A percentile compares a stretch with the other conserved stretches of the same genome.
Evolutionary conservation across 176 grass and related monocot genomes (phyloP).

Genomic region (Paspalum vaginatum): DNA sequence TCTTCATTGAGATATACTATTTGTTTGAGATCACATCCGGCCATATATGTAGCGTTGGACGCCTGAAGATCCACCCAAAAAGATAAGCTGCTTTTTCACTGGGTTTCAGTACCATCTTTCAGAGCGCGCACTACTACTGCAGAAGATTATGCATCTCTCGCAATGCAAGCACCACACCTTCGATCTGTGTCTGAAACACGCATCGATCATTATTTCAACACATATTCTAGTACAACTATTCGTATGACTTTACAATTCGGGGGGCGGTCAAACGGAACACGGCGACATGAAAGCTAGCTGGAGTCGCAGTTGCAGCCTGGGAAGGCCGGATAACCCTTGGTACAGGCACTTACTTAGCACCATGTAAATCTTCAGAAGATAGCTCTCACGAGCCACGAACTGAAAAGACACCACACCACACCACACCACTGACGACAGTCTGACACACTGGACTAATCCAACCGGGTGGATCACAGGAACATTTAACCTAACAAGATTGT

Average conservation of each 20-base stretch:
- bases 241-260: background rate
- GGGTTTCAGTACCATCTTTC: background rate
- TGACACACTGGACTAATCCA: background rate
- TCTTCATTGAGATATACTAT: background rate
- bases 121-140: background rate
- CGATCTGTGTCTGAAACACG: background rate
- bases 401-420: background rate
- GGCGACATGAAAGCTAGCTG: background rate
- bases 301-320: background rate
- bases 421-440: background rate
- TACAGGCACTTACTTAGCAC: background rate
- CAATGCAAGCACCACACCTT: background rate
- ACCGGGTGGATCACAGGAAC: background rate
- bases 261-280: background rate
- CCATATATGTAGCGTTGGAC: background rate
- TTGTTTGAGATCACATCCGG: background rate
- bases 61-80: constrained; percentile 3
- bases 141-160: background rate
- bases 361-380: constrained; percentile 1
- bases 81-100: background rate
- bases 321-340: background rate
- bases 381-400: background rate
- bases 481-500: constrained; percentile 23
- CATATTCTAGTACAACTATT: background rate
- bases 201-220: background rate